Base-by-base conservation (phyloP, 2,329 filamentous ascomycete species). In the Pseudogymnoascus sp. region DNA sequence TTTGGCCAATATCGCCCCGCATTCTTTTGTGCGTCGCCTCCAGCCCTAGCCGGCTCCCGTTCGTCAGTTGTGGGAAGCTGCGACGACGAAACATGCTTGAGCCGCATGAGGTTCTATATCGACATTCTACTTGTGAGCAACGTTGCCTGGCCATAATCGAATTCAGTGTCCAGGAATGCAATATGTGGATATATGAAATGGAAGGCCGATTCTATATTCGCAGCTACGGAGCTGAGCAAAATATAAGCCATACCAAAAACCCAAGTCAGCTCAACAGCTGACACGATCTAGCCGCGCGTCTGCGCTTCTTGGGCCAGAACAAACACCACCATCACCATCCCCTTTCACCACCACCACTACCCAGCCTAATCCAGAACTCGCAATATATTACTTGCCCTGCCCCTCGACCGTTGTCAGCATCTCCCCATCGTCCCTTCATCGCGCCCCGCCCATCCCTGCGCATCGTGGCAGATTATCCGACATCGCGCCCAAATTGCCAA, bases 401-500 rank as follows among this genome's bases (percentile, higher is more conserved):
- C 38, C 38, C 1, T 4, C 44, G 23, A 50, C 23, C 44, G 44
- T 50, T 50, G 13, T 50, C 23, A 50, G 44, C 21, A 50, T n/a
- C 44, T n/a, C 7, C 44, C 42, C 44, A 26, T 50, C 23, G 21
- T 29, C 44, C 44, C 13, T 7, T 50, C 44, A 9, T 21, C 44
- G 23, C 44, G 13, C 23, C 44, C 44, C 15, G n/a, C 44, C 23
- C 23, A 50, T 50, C 21, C 44, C 44, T 26, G 44, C 23, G 23
- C 44, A 50, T 29, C 44, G 44, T 50, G 44, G 44, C 23, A 29
- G 17, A 50, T 50, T 50, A 50, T 23, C 44, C 13, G 23, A 29
- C 44, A 50, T 50, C 44, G 23, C 44, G 44, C 23, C 44, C 44
- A 50, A 50, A 50, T 50, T 50, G 44, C 44, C 44, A 50, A 50